phyloP scores from a whole-genome alignment of 176 grass and related monocot species.

The Microstegium vimineum region DNA sequence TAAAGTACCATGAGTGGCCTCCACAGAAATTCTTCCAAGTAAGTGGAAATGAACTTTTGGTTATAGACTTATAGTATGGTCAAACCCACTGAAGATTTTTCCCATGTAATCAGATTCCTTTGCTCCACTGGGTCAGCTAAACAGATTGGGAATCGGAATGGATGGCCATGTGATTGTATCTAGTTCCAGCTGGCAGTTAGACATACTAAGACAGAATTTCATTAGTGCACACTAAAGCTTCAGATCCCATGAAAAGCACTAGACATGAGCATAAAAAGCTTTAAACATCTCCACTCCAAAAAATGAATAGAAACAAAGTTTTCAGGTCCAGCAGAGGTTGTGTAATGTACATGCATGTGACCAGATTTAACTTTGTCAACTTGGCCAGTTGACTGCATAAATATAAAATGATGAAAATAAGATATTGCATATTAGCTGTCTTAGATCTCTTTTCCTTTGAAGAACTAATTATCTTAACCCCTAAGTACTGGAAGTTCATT shows the following conservation, averaged over 20 bases:
- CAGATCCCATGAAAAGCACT: background rate
- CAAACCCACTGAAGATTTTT: background rate
- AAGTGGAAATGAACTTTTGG: background rate
- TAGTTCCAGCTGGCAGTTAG: background rate
- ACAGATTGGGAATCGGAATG: background rate
- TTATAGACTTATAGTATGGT: background rate
- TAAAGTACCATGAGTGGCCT: background rate
- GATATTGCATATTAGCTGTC: background rate
- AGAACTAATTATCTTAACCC: background rate
- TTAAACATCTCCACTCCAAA: background rate
- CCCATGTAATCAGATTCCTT: background rate
- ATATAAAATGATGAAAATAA: slow-evolving; percentile 1
- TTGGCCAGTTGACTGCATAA: background rate
- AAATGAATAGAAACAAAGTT: background rate
- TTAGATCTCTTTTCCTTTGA: background rate
- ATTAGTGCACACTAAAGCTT: slow-evolving; percentile 1
- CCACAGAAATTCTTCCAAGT: background rate
- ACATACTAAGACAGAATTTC: background rate
- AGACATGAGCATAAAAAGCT: background rate
- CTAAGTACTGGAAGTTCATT: background rate
- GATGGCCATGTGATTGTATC: slow-evolving; percentile 20
- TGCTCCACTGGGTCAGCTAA: background rate
- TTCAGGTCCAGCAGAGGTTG: background rate
- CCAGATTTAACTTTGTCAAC: background rate
- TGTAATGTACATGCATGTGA: background rate